These are phyloP conservation scores for Botrytis galanthina DNA, from an alignment of 2,329 filamentous ascomycete species.

Conservation along the genomic window DNA sequence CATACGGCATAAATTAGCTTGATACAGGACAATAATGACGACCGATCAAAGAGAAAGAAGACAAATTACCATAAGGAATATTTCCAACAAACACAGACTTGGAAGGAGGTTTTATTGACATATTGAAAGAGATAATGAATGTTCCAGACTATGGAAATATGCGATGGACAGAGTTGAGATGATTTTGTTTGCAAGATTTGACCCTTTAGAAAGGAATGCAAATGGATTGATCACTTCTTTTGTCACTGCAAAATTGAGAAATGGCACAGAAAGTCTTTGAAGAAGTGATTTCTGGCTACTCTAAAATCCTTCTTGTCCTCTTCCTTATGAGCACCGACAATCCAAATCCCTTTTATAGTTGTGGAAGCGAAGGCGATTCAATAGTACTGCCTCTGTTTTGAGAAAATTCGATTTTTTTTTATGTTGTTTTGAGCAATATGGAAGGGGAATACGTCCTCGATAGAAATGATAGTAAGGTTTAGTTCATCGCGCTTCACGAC, in stretches of 20 bases:
- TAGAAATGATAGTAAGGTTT: neutral
- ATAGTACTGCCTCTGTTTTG: neutral
- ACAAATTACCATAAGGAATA: slow-evolving; percentile 69
- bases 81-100: slow-evolving; percentile 83
- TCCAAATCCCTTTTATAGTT: slow-evolving; percentile 10
- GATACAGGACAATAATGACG: neutral
- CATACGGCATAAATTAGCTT: slow-evolving; percentile 23
- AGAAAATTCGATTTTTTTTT: neutral
- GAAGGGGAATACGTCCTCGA: neutral
- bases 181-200: slow-evolving; percentile 26
- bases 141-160: slow-evolving; percentile 19
- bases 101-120: slow-evolving; percentile 69
- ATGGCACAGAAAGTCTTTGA: slow-evolving; percentile 40
- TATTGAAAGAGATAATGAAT: slow-evolving; percentile 43
- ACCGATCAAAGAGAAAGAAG: neutral
- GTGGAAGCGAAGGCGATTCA: neutral
- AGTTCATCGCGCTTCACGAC: slow-evolving; percentile 17
- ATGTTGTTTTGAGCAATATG: neutral
- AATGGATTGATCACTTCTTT: slow-evolving; percentile 23
- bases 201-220: slow-evolving; percentile 29
- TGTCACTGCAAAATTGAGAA: slow-evolving; percentile 25
- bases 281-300: slow-evolving; percentile 39
- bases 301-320: slow-evolving; percentile 30
- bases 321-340: slow-evolving; percentile 10
- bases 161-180: slow-evolving; percentile 24